Base-by-base conservation (phyloP, 1,284 basidiomycete genomes). In the Moniliophthora roreri region DNA sequence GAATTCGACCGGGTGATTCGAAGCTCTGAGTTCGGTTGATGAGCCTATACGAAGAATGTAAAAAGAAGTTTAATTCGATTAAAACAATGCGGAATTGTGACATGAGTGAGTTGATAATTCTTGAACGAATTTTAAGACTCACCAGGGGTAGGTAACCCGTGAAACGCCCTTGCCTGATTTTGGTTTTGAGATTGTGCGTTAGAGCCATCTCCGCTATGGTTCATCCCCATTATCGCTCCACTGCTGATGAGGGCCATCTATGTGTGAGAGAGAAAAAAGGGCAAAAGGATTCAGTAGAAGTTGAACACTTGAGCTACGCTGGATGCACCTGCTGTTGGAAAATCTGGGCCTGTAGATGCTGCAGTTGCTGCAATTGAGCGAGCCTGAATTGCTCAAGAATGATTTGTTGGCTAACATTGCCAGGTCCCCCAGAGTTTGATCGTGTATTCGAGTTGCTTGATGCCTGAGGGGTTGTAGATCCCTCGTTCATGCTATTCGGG, bases 271-370 rank as follows among this genome's bases (percentile, higher is more conserved):
- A 49, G 46, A 37, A 44, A 36, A 60, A 48, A 48, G 41, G 52
- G 26, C 48, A 36, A 45, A 55, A 38, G 35, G 42, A 26, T 6
- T 40, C 15, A 32, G 35, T 32, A 23, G 35, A 51, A 28, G 47
- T 49, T 42, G 24, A 60, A 47, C n/a, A n/a, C 48, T 45, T 61
- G 46, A 23, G 28, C 28, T 6, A 44, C 13, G 15, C 23, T 32
- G 50, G 36, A 36, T 75, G 51, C 60, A 85, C 89, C 83, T 91
- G 89, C 64, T 91, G 89, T 62, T 91, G 89, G 53, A 92, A 87
- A 54, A 92, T 89, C 74, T 91, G 87, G 53, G 82, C 84, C 63
- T 91, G 89, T 1, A 91, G 73, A 63, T 89, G 85, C 62, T 89
- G 87, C 3, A 91, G 72, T 63, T 89, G 86, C 53, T 90, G 87